These are phyloP conservation scores for Aspergillus carbonarius DNA, from an alignment of 2,329 filamentous ascomycete genomes.

Conservation along the genomic window DNA sequence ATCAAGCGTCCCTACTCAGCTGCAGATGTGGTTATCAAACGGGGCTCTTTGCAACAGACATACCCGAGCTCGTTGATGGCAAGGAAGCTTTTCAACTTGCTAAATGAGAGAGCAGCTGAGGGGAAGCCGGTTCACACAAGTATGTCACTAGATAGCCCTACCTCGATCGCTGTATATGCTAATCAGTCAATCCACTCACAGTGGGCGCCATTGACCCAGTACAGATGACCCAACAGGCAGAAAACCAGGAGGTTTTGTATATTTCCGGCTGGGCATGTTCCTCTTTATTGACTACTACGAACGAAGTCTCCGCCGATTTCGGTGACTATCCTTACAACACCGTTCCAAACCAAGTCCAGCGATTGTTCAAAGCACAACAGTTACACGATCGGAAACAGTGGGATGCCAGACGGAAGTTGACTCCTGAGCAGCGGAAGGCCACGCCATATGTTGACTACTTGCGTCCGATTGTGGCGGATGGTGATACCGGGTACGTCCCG, in stretches of 20 bases:
- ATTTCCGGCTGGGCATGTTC: conserved; percentile 98
- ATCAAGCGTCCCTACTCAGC: conserved; percentile 91
- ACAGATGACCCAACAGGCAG: conserved; percentile 98
- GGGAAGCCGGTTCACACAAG: conserved; percentile 92
- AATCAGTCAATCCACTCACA: conserved; percentile 33
- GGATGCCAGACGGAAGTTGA: conserved; percentile 79
- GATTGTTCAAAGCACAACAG: conserved; percentile 92
- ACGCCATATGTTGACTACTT: conserved; percentile 90
- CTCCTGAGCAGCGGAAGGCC: conserved; percentile 66
- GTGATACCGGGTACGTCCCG: conserved; percentile 71
- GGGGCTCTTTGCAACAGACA: conserved; percentile 79
- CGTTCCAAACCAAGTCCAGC: conserved; percentile 95
- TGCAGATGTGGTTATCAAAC: conserved; percentile 88
- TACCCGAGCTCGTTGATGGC: conserved; percentile 96
- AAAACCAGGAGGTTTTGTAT: conserved; percentile 94
- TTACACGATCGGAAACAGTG: conserved; percentile 96
- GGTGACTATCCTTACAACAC: conserved; percentile 99
- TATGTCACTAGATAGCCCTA: conserved; percentile 39
- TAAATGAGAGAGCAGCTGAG: conserved; percentile 72
- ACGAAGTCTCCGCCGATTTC: conserved; percentile 96
- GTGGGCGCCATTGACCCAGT: conserved; percentile 99
- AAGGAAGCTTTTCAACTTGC: conserved; percentile 85
- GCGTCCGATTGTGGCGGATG: conserved; percentile 91
- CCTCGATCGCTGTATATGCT: neutral
- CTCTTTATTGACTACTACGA: conserved; percentile 85